Percentiles rank a stretch among this genome's conserved stretches.
These are phyloP conservation scores for Talaromyces sp. DNA, from an alignment of 2,329 filamentous ascomycete species.

Conservation along the genomic window DNA sequence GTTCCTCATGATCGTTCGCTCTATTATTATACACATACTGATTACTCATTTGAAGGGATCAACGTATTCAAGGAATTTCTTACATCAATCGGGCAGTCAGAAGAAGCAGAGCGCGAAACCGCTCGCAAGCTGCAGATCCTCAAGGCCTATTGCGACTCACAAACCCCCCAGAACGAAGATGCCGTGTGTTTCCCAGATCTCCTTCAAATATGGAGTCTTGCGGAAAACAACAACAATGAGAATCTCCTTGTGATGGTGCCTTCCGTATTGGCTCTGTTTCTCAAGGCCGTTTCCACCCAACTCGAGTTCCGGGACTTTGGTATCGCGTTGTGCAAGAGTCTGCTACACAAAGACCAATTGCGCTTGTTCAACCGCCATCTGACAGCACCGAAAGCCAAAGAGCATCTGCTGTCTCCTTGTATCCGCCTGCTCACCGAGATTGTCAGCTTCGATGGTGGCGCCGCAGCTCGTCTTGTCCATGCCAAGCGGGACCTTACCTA, in stretches of 20 bases:
- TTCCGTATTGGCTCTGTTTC: constrained; percentile 73
- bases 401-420: constrained; percentile 82
- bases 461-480: constrained; percentile 71
- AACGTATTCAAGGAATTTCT: constrained; percentile 42
- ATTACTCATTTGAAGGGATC: constrained; percentile 27
- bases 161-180: constrained; percentile 49
- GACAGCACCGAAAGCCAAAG: constrained; percentile 74
- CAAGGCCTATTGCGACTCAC: constrained; percentile 48
- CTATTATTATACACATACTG: not conserved
- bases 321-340: constrained; percentile 70
- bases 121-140: constrained; percentile 38
- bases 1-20: constrained; percentile 29
- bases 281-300: constrained; percentile 70
- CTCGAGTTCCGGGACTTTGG: constrained; percentile 72
- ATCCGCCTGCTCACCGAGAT: constrained; percentile 80
- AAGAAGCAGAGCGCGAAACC: constrained; percentile 32
- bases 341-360: constrained; percentile 75
- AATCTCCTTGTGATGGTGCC: constrained; percentile 73
- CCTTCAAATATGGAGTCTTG: constrained; percentile 84
- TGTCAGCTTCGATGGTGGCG: constrained; percentile 79
- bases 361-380: constrained; percentile 76
- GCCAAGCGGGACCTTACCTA: constrained; percentile 72
- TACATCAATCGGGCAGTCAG: constrained; percentile 30
- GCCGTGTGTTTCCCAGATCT: constrained; percentile 69
- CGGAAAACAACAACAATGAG: constrained; percentile 73